A percentile compares a stretch with the other conserved stretches of the same genome.
These are phyloP conservation scores for Pythium biforme DNA, from an alignment of 352 stramenopile genomes.

Conservation along the genomic window DNA sequence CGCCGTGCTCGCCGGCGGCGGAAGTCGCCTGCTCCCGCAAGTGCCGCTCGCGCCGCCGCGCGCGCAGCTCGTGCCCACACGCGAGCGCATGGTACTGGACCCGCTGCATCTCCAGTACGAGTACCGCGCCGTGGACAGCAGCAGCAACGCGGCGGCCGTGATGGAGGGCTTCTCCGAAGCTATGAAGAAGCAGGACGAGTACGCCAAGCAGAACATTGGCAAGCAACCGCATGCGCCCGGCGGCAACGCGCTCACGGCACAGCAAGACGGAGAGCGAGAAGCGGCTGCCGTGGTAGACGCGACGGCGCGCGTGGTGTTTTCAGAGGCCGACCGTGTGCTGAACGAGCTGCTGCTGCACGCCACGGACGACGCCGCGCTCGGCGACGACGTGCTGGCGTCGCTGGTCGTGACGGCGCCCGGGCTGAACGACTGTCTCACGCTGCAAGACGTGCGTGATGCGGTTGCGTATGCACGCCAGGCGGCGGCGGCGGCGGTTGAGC, in stretches of 20 bases:
- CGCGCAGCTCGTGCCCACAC: constrained; percentile 53
- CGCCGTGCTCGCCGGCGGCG: constrained; percentile 10
- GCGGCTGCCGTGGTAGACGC: neutral
- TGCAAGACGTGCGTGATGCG: constrained; percentile 35
- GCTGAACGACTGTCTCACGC: constrained; percentile 49
- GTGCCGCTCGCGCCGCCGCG: constrained; percentile 59
- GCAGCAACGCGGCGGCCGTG: constrained; percentile 19
- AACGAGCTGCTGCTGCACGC: constrained; percentile 37
- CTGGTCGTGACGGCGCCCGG: constrained; percentile 58
- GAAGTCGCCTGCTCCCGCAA: constrained; percentile 68
- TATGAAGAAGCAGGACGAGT: constrained; percentile 76
- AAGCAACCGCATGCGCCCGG: constrained; percentile 74
- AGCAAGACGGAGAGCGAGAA: constrained; percentile 7
- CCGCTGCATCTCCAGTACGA: constrained; percentile 62
- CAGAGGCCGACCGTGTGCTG: constrained; percentile 21
- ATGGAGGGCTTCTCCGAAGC: constrained; percentile 61
- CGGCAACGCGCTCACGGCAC: constrained; percentile 52
- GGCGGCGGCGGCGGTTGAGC: neutral
- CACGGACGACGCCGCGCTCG: neutral
- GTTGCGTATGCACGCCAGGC: neutral
- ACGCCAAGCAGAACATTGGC: constrained; percentile 74
- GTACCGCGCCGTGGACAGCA: constrained; percentile 38
- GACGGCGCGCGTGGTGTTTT: constrained; percentile 22
- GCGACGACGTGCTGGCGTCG: constrained; percentile 39
- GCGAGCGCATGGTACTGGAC: constrained; percentile 44